Evolutionary conservation across 1,139 yeast species (phyloP).

Genomic region (Nakaseomyces delphensis): DNA sequence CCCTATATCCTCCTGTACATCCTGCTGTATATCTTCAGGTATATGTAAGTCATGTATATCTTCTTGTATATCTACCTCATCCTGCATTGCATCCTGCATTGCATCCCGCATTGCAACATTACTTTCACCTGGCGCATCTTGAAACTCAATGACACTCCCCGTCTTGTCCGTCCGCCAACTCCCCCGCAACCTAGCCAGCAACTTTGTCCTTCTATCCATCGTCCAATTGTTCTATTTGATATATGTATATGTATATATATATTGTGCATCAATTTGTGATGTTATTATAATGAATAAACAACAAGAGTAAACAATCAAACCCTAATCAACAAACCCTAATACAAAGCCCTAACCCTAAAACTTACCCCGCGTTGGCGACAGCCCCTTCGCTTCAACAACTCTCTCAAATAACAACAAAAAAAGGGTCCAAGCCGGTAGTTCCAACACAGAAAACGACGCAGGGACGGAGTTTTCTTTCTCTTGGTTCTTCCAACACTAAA

Average conservation of each 20-base stretch:
- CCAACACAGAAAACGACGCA: no score
- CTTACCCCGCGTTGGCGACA: no score
- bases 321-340: background rate
- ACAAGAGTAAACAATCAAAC: background rate
- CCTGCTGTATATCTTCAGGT: background rate
- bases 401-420: background rate
- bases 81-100: background rate
- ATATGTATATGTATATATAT: background rate
- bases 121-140: no score
- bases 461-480: background rate
- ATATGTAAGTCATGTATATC: background rate
- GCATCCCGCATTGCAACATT: background rate
- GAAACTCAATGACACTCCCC: constrained; percentile 2
- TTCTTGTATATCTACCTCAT: background rate
- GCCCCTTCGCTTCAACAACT: no score
- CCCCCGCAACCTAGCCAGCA: constrained; percentile 24
- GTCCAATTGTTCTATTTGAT: background rate
- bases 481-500: background rate
- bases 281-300: background rate
- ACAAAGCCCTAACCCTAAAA: background rate
- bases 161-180: constrained; percentile 15
- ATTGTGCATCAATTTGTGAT: no score
- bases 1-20: constrained; percentile 2
- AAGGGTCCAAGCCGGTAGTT: no score
- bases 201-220: constrained; percentile 19